phyloP scores from a whole-genome alignment of 306 rosid species.

The Ochetophila trinervis region DNA sequence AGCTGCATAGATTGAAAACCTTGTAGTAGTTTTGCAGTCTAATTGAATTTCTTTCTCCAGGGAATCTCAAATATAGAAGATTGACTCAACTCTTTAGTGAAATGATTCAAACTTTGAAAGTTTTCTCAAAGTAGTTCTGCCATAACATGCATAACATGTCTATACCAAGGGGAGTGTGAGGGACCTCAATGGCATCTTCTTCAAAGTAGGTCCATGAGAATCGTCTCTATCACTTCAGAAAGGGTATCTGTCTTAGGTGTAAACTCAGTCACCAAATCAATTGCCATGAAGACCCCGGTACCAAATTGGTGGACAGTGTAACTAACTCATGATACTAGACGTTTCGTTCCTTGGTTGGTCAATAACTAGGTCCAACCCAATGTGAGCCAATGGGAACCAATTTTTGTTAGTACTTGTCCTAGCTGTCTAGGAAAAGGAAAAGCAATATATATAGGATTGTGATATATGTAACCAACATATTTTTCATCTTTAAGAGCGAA shows the following conservation, averaged over 20 bases:
- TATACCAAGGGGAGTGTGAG: background rate
- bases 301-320: slow-evolving; percentile 23
- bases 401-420: background rate
- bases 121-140: background rate
- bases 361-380: slow-evolving; percentile 7
- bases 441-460: too few relatives aligned
- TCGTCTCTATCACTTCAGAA: slow-evolving; percentile 32
- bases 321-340: slow-evolving; percentile 18
- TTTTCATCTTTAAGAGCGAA: too few relatives aligned
- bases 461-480: too few relatives aligned
- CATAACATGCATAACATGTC: background rate
- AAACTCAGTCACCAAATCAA: slow-evolving; percentile 14
- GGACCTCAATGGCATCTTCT: slow-evolving; percentile 35
- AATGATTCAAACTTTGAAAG: slow-evolving; percentile 30
- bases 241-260: slow-evolving; percentile 18
- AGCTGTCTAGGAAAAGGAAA: background rate
- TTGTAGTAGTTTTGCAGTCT: too few relatives aligned
- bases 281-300: slow-evolving; percentile 26
- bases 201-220: slow-evolving; percentile 46
- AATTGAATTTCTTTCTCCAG: too few relatives aligned
- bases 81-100: slow-evolving; percentile 3
- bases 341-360: slow-evolving; percentile 28
- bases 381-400: slow-evolving; percentile 24
- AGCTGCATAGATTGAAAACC: too few relatives aligned
- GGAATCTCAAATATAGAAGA: background rate